Percentiles rank a stretch among this genome's conserved stretches.
Conservation (phyloP, 495 filamentous ascomycete species). For the Penicillium nucicola region DNA sequence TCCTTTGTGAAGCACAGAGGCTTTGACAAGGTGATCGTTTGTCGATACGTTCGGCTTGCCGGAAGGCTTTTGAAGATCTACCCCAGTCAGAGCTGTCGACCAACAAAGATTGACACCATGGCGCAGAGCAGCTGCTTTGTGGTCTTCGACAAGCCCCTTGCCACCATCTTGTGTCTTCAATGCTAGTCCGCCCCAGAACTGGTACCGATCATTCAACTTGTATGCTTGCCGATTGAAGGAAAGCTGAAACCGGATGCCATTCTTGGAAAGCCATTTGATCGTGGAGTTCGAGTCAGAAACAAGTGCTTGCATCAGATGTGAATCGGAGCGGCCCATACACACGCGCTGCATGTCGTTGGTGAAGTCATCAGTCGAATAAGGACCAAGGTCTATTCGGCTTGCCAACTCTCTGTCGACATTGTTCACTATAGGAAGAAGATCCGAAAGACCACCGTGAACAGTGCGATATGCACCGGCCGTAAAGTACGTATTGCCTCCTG, state of each 20-base stretch:
- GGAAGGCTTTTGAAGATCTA: too few relatives aligned
- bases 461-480: constrained; percentile 57
- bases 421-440: constrained; percentile 47
- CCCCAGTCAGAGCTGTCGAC: too few relatives aligned
- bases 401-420: constrained; percentile 38
- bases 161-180: constrained; percentile 56
- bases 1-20: too few relatives aligned
- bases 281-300: constrained; percentile 44
- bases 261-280: constrained; percentile 52
- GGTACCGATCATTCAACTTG: constrained; percentile 48
- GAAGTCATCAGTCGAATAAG: constrained; percentile 47
- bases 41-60: too few relatives aligned
- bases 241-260: constrained; percentile 53
- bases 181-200: constrained; percentile 61
- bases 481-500: constrained; percentile 57
- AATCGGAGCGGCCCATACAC: constrained; percentile 41
- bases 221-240: constrained; percentile 62
- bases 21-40: too few relatives aligned
- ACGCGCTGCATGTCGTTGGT: constrained; percentile 47
- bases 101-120: too few relatives aligned
- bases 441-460: constrained; percentile 40
- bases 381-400: constrained; percentile 39
- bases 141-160: constrained; percentile 51
- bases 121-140: constrained; percentile 33
- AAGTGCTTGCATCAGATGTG: constrained; percentile 36